Evolutionary conservation across 257 asterid species (phyloP).

Genomic region (Plectranthus barbatus): DNA sequence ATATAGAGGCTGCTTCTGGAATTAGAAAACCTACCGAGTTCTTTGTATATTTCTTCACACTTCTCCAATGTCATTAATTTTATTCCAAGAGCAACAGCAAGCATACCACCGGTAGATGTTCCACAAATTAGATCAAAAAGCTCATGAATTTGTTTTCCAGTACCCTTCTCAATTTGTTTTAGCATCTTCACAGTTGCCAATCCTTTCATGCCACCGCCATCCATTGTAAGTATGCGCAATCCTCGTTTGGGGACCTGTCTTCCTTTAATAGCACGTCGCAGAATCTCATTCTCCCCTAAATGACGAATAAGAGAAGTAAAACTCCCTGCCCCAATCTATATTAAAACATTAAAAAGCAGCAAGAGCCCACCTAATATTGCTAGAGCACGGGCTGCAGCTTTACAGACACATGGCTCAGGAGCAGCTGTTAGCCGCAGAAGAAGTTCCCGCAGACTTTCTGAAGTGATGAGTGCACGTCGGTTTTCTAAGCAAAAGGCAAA

Average conservation of each 20-base stretch:
- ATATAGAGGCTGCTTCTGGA: conserved; percentile 7
- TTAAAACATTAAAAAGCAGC: not conserved
- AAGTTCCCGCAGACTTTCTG: conserved; percentile 96
- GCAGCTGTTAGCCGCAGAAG: conserved; percentile 82
- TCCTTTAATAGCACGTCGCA: conserved; percentile 89
- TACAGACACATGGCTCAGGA: conserved; percentile 64
- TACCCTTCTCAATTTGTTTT: conserved; percentile 81
- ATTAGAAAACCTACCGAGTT: conserved; percentile 61
- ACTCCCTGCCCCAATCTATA: conserved; percentile 6
- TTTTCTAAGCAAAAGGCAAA: conserved; percentile 91
- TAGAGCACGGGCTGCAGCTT: conserved; percentile 97
- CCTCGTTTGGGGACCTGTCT: conserved; percentile 86
- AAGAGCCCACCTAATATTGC: conserved; percentile 74
- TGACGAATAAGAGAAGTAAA: conserved; percentile 15
- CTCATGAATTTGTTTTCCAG: conserved; percentile 96
- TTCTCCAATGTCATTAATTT: conserved; percentile 81
- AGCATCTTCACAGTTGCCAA: conserved; percentile 93
- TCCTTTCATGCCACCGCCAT: conserved; percentile 99
- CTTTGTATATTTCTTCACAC: conserved; percentile 97
- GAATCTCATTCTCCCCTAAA: conserved; percentile 90
- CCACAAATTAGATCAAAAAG: conserved; percentile 98
- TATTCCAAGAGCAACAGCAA: conserved; percentile 97
- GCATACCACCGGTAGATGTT: conserved; percentile 99
- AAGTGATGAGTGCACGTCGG: conserved; percentile 71
- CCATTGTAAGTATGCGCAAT: conserved; percentile 90